These are phyloP conservation scores for Neurospora sp. DNA, from an alignment of 495 filamentous ascomycete genomes.

Conservation along the genomic window DNA sequence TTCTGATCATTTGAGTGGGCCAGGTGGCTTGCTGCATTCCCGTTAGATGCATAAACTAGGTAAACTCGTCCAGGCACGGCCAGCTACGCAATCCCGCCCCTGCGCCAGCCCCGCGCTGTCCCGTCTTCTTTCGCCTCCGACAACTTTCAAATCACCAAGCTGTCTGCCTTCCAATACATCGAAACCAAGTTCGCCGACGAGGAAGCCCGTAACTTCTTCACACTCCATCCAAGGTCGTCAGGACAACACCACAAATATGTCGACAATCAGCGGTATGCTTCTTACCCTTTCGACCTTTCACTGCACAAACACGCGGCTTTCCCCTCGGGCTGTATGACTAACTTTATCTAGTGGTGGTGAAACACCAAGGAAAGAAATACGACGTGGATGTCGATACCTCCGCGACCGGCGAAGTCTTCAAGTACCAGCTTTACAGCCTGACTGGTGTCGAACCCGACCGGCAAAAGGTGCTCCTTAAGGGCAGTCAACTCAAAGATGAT, in stretches of 20 bases:
- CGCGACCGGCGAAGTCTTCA: constrained; percentile 83
- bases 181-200: neutral
- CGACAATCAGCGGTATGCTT: constrained; percentile 17
- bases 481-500: constrained; percentile 92
- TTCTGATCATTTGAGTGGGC: neutral
- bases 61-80: neutral
- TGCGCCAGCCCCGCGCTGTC: constrained; percentile 10
- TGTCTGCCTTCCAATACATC: neutral
- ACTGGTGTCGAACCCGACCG: constrained; percentile 94
- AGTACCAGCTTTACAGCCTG: constrained; percentile 87
- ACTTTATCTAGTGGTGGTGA: constrained; percentile 65
- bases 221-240: neutral
- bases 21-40: neutral
- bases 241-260: constrained; percentile 9
- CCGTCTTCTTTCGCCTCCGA: constrained; percentile 12
- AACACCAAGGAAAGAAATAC: constrained; percentile 89
- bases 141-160: constrained; percentile 7
- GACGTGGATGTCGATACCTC: constrained; percentile 82
- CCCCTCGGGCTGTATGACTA: constrained; percentile 1
- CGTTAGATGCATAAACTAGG: neutral
- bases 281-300: neutral
- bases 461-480: constrained; percentile 91
- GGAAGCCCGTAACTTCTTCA: neutral
- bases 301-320: neutral
- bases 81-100: constrained; percentile 11